Conservation (phyloP, 306 rosid species). For the Sicyos edulis region DNA sequence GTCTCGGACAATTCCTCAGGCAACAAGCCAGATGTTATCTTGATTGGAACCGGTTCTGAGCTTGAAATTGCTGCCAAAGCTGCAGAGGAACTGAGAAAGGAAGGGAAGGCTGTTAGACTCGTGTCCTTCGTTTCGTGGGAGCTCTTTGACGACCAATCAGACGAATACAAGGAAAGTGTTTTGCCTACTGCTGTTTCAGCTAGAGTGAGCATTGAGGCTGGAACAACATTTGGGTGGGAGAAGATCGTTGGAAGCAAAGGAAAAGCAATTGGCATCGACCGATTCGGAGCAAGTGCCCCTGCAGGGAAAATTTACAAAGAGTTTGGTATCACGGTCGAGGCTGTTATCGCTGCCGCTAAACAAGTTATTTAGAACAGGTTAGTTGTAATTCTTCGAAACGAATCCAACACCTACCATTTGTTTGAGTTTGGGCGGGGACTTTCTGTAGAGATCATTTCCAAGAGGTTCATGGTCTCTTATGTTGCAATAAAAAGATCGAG, state of each 20-base stretch:
- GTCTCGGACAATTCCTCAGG: conserved; percentile 75
- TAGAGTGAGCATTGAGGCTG: conserved; percentile 96
- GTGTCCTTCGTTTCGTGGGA: conserved; percentile 92
- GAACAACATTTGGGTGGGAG: conserved; percentile 87
- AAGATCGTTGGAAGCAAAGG: conserved; percentile 81
- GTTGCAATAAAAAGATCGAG: conserved; percentile 22
- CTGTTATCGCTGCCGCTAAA: conserved; percentile 83
- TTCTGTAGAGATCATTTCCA: conserved; percentile 19
- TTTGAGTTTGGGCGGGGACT: conserved; percentile 16
- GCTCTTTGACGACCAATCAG: conserved; percentile 77
- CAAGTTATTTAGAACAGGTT: conserved; percentile 31
- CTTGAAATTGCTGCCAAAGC: conserved; percentile 88
- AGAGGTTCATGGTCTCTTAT: conserved; percentile 13
- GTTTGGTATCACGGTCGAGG: conserved; percentile 77
- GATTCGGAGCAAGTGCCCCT: conserved; percentile 93
- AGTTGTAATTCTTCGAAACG: neutral
- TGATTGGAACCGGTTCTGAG: conserved; percentile 91
- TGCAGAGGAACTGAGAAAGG: conserved; percentile 78
- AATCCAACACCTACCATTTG: conserved; percentile 12
- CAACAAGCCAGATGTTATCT: conserved; percentile 90
- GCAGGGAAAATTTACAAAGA: conserved; percentile 82
- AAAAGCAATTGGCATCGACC: conserved; percentile 79
- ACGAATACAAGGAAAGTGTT: conserved; percentile 85
- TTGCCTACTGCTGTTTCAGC: conserved; percentile 79
- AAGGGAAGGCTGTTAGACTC: conserved; percentile 86